A percentile compares a stretch with the other conserved stretches of the same genome.
phyloP scores from a whole-genome alignment of 345 rosid genomes.

The Brassica napus region DNA sequence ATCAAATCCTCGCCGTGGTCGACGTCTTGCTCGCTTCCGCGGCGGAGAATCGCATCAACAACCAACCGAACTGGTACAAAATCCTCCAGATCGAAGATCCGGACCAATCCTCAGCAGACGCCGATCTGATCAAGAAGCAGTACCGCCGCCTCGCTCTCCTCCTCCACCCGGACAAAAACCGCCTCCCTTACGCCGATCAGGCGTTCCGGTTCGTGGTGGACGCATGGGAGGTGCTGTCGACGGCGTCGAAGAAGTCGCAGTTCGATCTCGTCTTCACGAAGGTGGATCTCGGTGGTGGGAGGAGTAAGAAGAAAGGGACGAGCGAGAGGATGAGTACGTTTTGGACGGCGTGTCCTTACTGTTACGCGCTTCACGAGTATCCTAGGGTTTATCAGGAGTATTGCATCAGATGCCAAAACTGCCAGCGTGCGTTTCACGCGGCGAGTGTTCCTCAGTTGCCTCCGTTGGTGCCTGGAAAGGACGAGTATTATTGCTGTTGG shows the following conservation, averaged over 20 bases:
- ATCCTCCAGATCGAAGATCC: conserved; percentile 66
- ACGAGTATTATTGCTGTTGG: conserved; percentile 86
- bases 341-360: conserved; percentile 95
- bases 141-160: conserved; percentile 84
- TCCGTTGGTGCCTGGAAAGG: conserved; percentile 75
- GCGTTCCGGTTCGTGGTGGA: conserved; percentile 82
- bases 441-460: conserved; percentile 59
- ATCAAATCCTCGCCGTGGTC: conserved; percentile 82
- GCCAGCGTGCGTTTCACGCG: conserved; percentile 77
- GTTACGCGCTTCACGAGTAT: conserved; percentile 76
- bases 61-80: conserved; percentile 76
- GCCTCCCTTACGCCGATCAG: conserved; percentile 65
- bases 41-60: conserved; percentile 60
- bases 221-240: conserved; percentile 82
- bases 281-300: conserved; percentile 53
- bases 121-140: conserved; percentile 70
- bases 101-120: conserved; percentile 47
- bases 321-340: conserved; percentile 52
- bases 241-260: conserved; percentile 50
- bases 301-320: conserved; percentile 39
- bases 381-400: conserved; percentile 75
- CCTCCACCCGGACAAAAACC: conserved; percentile 89
- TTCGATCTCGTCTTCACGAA: conserved; percentile 62
- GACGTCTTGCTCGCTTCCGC: conserved; percentile 63
- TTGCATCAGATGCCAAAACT: conserved; percentile 76